Evolutionary conservation across 352 stramenopile species (phyloP).

Genomic region (Globisporangium orthogonon): DNA sequence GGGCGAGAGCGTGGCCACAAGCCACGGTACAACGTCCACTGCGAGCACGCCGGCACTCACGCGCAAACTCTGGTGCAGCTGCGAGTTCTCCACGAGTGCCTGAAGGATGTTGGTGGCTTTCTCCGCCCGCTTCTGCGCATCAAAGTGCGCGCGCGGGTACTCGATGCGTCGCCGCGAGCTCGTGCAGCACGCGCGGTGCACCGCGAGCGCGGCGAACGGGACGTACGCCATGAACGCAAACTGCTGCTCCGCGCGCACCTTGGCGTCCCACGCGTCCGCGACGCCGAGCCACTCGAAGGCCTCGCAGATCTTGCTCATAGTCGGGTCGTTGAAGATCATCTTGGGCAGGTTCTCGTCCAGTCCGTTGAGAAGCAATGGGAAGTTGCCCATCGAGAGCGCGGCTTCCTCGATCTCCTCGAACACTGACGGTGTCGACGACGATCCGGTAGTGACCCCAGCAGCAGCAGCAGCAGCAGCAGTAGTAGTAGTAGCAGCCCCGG

Average conservation of each 20-base stretch:
- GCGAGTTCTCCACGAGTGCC: constrained; percentile 53
- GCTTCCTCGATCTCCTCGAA: constrained; percentile 64
- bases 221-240: constrained; percentile 65
- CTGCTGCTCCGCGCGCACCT: constrained; percentile 59
- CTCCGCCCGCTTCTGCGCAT: constrained; percentile 48
- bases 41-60: constrained; percentile 51
- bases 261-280: constrained; percentile 63
- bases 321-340: constrained; percentile 89
- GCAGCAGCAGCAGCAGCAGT: too few relatives aligned
- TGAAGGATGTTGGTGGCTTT: constrained; percentile 62
- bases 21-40: constrained; percentile 72
- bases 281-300: constrained; percentile 83
- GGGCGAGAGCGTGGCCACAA: constrained; percentile 57
- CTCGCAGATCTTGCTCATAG: constrained; percentile 76
- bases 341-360: constrained; percentile 87
- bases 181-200: constrained; percentile 66
- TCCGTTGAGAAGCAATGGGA: constrained; percentile 68
- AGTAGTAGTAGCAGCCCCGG: neutral
- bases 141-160: constrained; percentile 62
- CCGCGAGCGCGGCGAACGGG: constrained; percentile 63
- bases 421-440: constrained; percentile 8
- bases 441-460: neutral
- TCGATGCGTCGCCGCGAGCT: constrained; percentile 62
- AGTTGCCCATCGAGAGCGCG: constrained; percentile 70
- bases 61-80: constrained; percentile 51